phyloP scores from a whole-genome alignment of 305 asterid species.

The Coffea humblotiana region DNA sequence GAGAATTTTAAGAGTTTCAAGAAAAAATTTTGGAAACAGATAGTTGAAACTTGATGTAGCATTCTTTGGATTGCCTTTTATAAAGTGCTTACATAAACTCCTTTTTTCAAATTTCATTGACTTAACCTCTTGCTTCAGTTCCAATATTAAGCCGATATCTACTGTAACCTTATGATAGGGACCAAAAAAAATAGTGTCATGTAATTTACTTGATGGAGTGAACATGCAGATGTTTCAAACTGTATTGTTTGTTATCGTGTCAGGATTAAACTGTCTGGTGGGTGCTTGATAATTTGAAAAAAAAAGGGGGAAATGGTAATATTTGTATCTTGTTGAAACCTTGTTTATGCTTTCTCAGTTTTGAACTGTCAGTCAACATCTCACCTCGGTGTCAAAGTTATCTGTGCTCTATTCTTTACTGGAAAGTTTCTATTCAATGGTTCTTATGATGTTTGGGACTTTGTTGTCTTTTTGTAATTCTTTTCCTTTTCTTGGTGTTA shows the following conservation, averaged over 20 bases:
- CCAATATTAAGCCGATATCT: neutral
- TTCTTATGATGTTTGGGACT: constrained; percentile 4
- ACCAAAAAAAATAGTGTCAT: too few species aligned
- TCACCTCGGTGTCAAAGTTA: neutral
- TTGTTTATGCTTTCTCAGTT: neutral
- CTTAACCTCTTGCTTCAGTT: neutral
- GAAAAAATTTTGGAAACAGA: neutral
- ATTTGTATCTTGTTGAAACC: neutral
- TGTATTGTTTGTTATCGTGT: too few species aligned
- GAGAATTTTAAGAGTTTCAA: neutral
- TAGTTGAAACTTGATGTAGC: neutral
- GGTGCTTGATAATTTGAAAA: neutral
- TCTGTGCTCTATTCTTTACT: neutral
- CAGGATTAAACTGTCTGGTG: neutral
- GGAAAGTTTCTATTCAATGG: neutral
- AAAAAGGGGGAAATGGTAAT: neutral
- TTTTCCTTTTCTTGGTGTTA: constrained; percentile 23
- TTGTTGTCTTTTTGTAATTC: constrained; percentile 22
- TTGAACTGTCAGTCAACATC: neutral
- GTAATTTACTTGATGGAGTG: neutral
- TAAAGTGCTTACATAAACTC: neutral
- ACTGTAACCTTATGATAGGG: neutral
- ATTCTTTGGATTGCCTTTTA: neutral
- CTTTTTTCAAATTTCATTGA: neutral
- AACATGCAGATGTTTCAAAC: neutral